Evolutionary conservation across 106 monocot genomes (phyloP).

Genomic region (Dendrobium officinale): DNA sequence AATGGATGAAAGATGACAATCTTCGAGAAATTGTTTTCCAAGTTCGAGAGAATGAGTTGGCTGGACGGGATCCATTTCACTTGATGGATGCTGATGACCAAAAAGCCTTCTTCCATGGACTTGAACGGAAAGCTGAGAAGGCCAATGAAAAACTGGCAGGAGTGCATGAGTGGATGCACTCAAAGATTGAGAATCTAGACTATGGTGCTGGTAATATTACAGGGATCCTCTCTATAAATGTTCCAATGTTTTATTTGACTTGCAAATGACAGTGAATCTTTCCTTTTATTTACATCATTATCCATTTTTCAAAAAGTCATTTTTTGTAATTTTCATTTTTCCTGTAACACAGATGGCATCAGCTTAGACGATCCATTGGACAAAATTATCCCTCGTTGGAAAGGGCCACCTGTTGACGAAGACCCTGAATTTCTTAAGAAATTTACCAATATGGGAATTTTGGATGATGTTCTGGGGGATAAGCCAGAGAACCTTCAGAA

Average conservation of each 20-base stretch:
- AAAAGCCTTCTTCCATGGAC: slow-evolving; percentile 52
- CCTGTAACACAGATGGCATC: slow-evolving; percentile 58
- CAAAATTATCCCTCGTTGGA: slow-evolving; percentile 78
- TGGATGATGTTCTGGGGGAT: not conserved
- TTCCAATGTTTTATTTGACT: not conserved
- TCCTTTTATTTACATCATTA: not conserved
- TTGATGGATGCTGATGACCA: slow-evolving; percentile 56
- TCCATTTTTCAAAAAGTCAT: not conserved
- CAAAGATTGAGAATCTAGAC: slow-evolving; percentile 76
- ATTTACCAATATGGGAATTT: slow-evolving; percentile 1
- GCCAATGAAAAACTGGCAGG: slow-evolving; percentile 46
- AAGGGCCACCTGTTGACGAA: slow-evolving; percentile 40
- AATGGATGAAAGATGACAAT: slow-evolving; percentile 81
- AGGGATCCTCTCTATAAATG: not conserved
- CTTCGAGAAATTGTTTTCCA: slow-evolving; percentile 70
- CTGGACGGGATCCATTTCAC: slow-evolving; percentile 73
- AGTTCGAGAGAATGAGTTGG: slow-evolving; percentile 75
- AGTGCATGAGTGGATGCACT: slow-evolving; percentile 72
- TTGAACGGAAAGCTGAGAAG: slow-evolving; percentile 63
- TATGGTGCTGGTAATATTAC: slow-evolving; percentile 59
- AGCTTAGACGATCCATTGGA: slow-evolving; percentile 67
- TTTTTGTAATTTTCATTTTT: not conserved
- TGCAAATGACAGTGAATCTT: not conserved
- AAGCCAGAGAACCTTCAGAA: slow-evolving; percentile 17
- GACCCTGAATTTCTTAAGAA: slow-evolving; percentile 44